A percentile compares a stretch with the other conserved stretches of the same genome.
These are phyloP conservation scores for Acacia melanoxylon DNA, from an alignment of 306 rosid species.

Conservation along the genomic window DNA sequence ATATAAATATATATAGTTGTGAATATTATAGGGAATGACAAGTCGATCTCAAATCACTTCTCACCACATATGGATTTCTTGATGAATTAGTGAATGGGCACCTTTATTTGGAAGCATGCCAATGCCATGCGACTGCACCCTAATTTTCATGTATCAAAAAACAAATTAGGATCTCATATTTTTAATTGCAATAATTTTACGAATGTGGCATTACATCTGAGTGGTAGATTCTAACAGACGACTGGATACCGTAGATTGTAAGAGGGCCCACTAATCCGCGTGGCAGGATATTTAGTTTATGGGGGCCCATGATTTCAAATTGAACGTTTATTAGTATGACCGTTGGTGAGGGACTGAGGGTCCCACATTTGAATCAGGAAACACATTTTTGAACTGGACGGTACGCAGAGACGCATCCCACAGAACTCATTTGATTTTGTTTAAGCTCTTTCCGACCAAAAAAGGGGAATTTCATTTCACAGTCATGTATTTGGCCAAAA, in stretches of 20 bases:
- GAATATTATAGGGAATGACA: too few species aligned
- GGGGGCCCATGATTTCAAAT: conserved; percentile 43
- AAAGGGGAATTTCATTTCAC: background rate
- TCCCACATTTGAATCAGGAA: conserved; percentile 38
- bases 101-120: too few species aligned
- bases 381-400: conserved; percentile 31
- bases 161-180: background rate
- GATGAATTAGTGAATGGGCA: too few species aligned
- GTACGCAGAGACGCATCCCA: conserved; percentile 13
- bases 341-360: conserved; percentile 38
- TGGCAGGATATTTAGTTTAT: background rate
- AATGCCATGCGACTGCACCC: background rate
- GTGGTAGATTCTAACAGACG: background rate
- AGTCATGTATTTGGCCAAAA: background rate
- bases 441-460: background rate
- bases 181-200: background rate
- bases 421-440: background rate
- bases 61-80: too few species aligned
- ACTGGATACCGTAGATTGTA: background rate
- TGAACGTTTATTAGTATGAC: conserved; percentile 23
- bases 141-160: too few species aligned
- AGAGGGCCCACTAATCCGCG: background rate
- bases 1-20: too few species aligned
- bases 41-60: too few species aligned
- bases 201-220: background rate